phyloP scores from a whole-genome alignment of 805 yeast species.

The Lipomyces kockii region DNA sequence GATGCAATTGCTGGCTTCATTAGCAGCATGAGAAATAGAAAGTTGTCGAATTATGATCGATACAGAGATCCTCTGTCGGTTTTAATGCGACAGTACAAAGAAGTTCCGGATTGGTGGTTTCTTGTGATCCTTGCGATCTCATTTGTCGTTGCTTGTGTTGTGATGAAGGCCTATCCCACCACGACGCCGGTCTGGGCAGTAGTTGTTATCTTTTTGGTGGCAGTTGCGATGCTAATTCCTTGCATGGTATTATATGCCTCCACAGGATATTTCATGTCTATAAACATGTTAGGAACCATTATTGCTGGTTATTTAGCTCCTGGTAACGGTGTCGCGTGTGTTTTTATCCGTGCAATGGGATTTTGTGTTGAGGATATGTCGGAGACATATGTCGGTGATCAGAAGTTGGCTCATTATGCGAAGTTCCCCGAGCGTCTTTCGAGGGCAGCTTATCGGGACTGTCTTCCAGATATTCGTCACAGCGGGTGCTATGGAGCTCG shows the following conservation, averaged over 20 bases:
- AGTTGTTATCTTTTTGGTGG: constrained; percentile 59
- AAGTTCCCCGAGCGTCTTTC: constrained; percentile 65
- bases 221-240: constrained; percentile 62
- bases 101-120: constrained; percentile 80
- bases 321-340: constrained; percentile 63
- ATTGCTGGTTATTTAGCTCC: constrained; percentile 69
- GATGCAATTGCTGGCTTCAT: constrained; percentile 18
- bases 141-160: constrained; percentile 42
- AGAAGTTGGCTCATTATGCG: constrained; percentile 68
- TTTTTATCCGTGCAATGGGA: constrained; percentile 65
- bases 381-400: constrained; percentile 57
- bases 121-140: constrained; percentile 52
- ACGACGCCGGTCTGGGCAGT: constrained; percentile 68
- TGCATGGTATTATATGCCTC: constrained; percentile 64
- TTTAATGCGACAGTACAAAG: constrained; percentile 60
- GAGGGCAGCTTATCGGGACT: constrained; percentile 55
- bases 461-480: constrained; percentile 50
- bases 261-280: constrained; percentile 63
- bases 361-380: constrained; percentile 61
- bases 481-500: constrained; percentile 49
- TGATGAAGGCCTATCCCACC: constrained; percentile 50
- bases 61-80: constrained; percentile 49
- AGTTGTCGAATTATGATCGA: constrained; percentile 7
- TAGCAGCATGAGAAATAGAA: constrained; percentile 15
- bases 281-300: constrained; percentile 66